Evolutionary conservation across 2,329 filamentous ascomycete genomes (phyloP), one percentile per base, ranked within the genome.

Genomic region (Paracamarosporium sp.): DNA sequence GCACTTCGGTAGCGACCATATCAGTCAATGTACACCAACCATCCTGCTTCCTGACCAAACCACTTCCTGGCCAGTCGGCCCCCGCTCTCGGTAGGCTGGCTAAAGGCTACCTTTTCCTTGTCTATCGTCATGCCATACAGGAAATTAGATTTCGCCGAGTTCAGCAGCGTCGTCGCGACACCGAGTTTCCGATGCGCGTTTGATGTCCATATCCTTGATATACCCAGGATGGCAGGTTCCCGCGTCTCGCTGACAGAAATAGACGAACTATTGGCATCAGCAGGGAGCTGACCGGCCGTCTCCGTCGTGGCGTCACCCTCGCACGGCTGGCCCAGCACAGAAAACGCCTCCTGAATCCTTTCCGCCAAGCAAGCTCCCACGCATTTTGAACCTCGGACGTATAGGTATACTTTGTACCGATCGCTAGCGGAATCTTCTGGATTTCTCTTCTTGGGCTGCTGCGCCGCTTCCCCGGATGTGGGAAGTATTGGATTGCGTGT

Each of bases 131-230:
- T 78, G 2, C 83, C 82, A 58, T 85, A 83, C 52, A 86, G 79
- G 65, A 87, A 87, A 65, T 83, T 81, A 56, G 76, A 79, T 53
- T 83, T 78, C 24, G 84, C 83, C 54, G 79, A 81, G 57, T 89
- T 84, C 17, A 89, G 71, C 44, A 90, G 73, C 53, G 80, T 79
- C 51, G 81, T 81, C 4, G 86, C 87, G 51, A 88, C 82, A 8
- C 86, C 85, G 62, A 83, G 81, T 40, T 83, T 76, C 30, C 87
- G 81, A 57, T 85, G 83, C 1, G 81, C 78, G 5, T 79, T 81
- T 7, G 84, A 86, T 0, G 85, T 87, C 88, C 88, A 90, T 63
- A 90, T 86, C 28, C 88, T 82, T 24, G 87, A 88, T 25, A 90
- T 82, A 17, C 86, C 86, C 53, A 89, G 79, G n/a, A 84, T 77